Evolutionary conservation across 768 basidiomycete genomes (phyloP).

Genomic region (Crucibulum laeve): DNA sequence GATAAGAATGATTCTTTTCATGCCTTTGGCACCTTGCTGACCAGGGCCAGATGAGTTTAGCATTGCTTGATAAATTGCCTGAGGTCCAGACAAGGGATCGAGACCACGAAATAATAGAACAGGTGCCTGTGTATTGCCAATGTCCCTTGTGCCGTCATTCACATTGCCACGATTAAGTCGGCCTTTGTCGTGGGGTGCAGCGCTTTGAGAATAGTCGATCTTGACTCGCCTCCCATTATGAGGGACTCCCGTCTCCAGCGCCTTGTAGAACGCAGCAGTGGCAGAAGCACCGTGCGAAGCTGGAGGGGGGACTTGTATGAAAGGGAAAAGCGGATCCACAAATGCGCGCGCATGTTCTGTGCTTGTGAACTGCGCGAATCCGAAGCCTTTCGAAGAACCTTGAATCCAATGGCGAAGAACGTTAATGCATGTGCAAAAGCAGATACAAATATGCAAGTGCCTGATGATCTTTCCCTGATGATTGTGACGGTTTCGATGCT

Average conservation of each 20-base stretch:
- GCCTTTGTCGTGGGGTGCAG: conserved; percentile 64
- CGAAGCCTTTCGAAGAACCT: conserved; percentile 95
- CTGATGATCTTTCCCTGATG: conserved; percentile 94
- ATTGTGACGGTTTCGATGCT: conserved; percentile 87
- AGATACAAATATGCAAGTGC: conserved; percentile 85
- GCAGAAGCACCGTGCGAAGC: conserved; percentile 84
- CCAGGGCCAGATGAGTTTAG: conserved; percentile 73
- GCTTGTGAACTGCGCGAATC: conserved; percentile 90
- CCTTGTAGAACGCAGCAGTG: conserved; percentile 66
- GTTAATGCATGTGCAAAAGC: conserved; percentile 70
- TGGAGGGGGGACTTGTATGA: conserved; percentile 88
- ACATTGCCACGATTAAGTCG: conserved; percentile 54
- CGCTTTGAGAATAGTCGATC: conserved; percentile 92
- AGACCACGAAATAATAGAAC: conserved; percentile 89
- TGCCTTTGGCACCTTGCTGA: conserved; percentile 78
- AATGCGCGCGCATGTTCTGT: conserved; percentile 87
- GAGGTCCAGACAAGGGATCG: conserved; percentile 82
- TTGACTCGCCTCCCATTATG: conserved; percentile 86
- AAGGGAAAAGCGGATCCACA: conserved; percentile 86
- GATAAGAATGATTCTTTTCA: conserved; percentile 84
- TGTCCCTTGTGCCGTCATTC: conserved; percentile 96
- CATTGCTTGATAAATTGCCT: conserved; percentile 84
- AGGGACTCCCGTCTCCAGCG: conserved; percentile 63
- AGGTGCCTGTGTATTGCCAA: conserved; percentile 79
- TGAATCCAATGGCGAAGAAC: conserved; percentile 62